These are phyloP conservation scores for Yamadazyma dendronema DNA, from an alignment of 1,139 yeast species.

Conservation along the genomic window DNA sequence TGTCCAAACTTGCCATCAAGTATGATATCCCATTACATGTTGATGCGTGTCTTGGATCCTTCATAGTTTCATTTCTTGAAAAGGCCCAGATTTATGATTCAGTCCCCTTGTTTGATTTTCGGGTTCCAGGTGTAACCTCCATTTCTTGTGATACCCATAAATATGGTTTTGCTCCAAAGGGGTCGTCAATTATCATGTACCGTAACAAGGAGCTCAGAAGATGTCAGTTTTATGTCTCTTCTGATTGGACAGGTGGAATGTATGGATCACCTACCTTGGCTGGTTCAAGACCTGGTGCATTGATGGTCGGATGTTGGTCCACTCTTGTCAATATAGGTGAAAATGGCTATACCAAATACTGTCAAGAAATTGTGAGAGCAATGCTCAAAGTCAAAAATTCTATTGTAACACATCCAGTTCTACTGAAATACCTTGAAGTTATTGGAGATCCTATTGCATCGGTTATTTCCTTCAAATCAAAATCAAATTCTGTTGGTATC, in stretches of 20 bases:
- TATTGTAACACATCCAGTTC: conserved; percentile 41
- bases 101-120: conserved; percentile 76
- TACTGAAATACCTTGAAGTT: conserved; percentile 45
- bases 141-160: conserved; percentile 97
- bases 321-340: conserved; percentile 79
- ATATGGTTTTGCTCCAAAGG: conserved; percentile 98
- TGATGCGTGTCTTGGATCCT: conserved; percentile 94
- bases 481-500: conserved; percentile 46
- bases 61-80: conserved; percentile 77
- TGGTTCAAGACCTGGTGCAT: conserved; percentile 95
- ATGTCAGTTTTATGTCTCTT: conserved; percentile 78
- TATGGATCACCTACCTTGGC: conserved; percentile 97
- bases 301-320: conserved; percentile 98
- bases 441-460: conserved; percentile 85
- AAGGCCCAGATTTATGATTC: conserved; percentile 49
- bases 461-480: conserved; percentile 73
- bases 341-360: conserved; percentile 69
- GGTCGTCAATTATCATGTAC: conserved; percentile 91
- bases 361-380: conserved; percentile 65
- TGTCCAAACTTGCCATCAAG: conserved; percentile 63
- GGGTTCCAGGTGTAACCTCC: conserved; percentile 93
- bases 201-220: conserved; percentile 63
- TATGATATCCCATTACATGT: conserved; percentile 83
- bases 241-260: conserved; percentile 93
- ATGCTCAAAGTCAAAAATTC: conserved; percentile 57